Base-by-base conservation (phyloP, 345 rosid species). In the Euphorbia pulcherrima region DNA sequence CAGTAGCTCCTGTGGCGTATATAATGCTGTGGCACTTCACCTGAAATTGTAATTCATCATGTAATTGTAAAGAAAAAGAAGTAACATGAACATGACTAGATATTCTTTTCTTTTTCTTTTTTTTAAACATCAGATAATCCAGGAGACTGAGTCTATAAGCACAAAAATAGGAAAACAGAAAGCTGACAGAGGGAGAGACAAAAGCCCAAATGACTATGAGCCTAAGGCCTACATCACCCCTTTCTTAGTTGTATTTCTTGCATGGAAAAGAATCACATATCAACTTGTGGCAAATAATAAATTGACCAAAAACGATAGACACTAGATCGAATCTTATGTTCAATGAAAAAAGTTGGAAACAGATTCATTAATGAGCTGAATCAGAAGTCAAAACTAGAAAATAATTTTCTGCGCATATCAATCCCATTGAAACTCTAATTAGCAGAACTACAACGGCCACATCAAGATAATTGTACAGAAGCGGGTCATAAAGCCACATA, bases 1-100 rank as follows among this genome's bases (percentile, higher is more conserved):
- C 96, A 35, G 96, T 89, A 81, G 98, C 98, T 78, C 97, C 98
- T 6, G 98, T 93, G 17, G 98, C 98, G 71, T 44, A 89, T 65
- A 93, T 83, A 41, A 93, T 8, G 74, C 94, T 89, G 75, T 89
- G 88, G 58, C 97, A 86, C 68, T 89, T 90, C 13, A 93, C 96
- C 98, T 93, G 81, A 70, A 67, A 80, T 24, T 50, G 61, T 14
- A 40, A 21, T n/a, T n/a, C n/a, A n/a, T n/a, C n/a, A n/a, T n/a
- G n/a, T n/a, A n/a, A n/a, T n/a, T 9, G 20, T 20, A 68, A 21
- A 53, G 23, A 53, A 20, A 21, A 53, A 53, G 9, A 4, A 16
- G 24, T 21, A 73, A 13, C 37, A 60, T 18, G 21, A 52, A 9
- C 6, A 48, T 50, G 3, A 4, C 23, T 27, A 27, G 24, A 46